Evolutionary conservation across 345 rosid genomes (phyloP).

Genomic region (Raphanus raphanistrum): DNA sequence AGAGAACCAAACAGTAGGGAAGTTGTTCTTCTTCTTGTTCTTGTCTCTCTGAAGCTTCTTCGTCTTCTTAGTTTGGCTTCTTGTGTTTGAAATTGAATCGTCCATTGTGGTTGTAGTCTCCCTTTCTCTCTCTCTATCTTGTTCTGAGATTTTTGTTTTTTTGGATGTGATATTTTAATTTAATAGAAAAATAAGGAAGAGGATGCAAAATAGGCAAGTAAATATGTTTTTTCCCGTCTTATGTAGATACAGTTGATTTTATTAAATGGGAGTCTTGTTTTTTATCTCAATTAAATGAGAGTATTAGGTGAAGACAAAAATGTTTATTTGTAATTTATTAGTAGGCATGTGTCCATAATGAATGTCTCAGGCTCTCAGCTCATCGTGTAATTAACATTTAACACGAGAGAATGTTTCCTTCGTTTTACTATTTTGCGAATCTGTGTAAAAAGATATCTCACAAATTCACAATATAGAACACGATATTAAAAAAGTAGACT

Average conservation of each 20-base stretch:
- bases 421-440: constrained; percentile 18
- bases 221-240: constrained; percentile 1
- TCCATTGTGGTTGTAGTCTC: constrained; percentile 30
- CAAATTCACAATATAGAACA: background rate
- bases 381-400: constrained; percentile 20
- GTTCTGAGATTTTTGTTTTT: constrained; percentile 8
- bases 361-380: constrained; percentile 15
- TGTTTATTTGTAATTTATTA: too few relatives aligned
- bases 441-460: constrained; percentile 3
- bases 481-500: background rate
- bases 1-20: constrained; percentile 80
- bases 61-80: constrained; percentile 28
- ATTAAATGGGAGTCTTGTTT: background rate
- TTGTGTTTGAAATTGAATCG: constrained; percentile 26
- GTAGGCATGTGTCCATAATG: too few relatives aligned
- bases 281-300: background rate
- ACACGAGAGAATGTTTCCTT: constrained; percentile 36
- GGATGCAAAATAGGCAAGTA: constrained; percentile 9
- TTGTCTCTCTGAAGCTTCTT: constrained; percentile 27
- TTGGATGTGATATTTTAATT: constrained; percentile 7
- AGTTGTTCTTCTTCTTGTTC: constrained; percentile 33
- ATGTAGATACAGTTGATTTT: background rate
- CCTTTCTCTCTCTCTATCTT: constrained; percentile 6
- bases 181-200: background rate
- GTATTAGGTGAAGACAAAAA: background rate